Conservation (phyloP, 169 alveolate species). For the Plasmodium berghei region DNA sequence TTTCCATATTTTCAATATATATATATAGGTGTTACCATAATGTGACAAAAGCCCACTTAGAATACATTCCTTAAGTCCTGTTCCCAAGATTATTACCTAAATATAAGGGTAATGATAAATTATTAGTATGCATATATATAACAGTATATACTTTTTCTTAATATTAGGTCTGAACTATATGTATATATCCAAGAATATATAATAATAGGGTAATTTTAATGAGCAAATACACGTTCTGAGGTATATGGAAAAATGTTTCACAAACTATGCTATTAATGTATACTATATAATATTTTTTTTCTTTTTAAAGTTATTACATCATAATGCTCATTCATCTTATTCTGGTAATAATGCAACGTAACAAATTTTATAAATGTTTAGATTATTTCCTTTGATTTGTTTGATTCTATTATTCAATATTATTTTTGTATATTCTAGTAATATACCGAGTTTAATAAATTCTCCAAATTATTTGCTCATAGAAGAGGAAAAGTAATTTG, state of each 20-base stretch:
- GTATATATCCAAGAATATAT: too few relatives aligned
- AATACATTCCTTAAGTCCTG: constrained; percentile 98
- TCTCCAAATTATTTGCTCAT: too few relatives aligned
- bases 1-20: not conserved
- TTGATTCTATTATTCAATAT: not conserved
- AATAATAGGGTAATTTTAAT: not conserved
- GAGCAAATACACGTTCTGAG: not conserved
- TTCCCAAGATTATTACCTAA: constrained; percentile 96
- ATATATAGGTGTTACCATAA: constrained; percentile 68
- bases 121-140: not conserved
- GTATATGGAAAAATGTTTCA: not conserved
- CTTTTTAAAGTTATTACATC: constrained; percentile 40
- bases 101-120: not conserved
- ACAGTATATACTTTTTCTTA: not conserved
- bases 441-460: too few relatives aligned
- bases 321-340: constrained; percentile 75
- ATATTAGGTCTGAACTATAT: too few relatives aligned
- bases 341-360: constrained; percentile 1
- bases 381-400: not conserved
- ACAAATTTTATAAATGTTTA: not conserved
- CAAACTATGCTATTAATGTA: not conserved
- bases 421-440: too few relatives aligned
- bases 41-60: constrained; percentile 96
- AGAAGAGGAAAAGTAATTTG: too few relatives aligned
- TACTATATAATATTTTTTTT: constrained; percentile 3